Base-by-base conservation (phyloP, 257 asterid species). In the Solanum appendiculatum region DNA sequence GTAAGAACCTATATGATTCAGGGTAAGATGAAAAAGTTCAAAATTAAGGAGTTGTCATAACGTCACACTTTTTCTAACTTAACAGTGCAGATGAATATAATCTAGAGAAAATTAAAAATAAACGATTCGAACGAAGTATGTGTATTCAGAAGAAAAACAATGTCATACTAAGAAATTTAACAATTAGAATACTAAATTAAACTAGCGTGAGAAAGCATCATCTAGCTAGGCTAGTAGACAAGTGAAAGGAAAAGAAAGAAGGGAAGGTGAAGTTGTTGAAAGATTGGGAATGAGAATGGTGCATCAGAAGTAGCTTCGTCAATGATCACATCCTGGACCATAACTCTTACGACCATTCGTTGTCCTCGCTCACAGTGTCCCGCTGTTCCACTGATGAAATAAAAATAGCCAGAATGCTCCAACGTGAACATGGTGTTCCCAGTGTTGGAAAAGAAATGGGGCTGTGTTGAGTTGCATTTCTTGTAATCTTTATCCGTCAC, bases 321-420 rank as follows among this genome's bases (percentile, higher is more conserved):
- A 9, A 23, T 34, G 80, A 78, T 73, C 15, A 21, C 87, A 34
- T 89, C 94, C 51, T 89, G 91, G 1, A 86, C 89, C 74, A 95
- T 75, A 18, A 94, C 98, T 93, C 92, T 93, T 2, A 95, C 91
- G 82, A 93, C 90, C 95, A 95, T 89, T 2, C 86, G 83, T 89
- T 93, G 96, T 42, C 98, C 98, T 87, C 72, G 86, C 34, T 89
- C 89, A 54, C 98, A 95, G 86, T 95, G 97, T 14, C 96, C 98
- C 20, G 95, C 85, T 14, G 93, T 89, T 51, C 97, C 98, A 66
- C 97, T 93, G 21, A 93, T 91, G 93, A 95, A 95, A 88, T 93
- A 93, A 88, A 92, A 95, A 44, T 91, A 90, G 7, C 98, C 96
- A 3, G 97, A 82, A 11, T 92, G 94, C 83, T 93, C 87, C 3